Base-by-base conservation (phyloP, 352 stramenopile species). In the Phytopythium sindhum region DNA sequence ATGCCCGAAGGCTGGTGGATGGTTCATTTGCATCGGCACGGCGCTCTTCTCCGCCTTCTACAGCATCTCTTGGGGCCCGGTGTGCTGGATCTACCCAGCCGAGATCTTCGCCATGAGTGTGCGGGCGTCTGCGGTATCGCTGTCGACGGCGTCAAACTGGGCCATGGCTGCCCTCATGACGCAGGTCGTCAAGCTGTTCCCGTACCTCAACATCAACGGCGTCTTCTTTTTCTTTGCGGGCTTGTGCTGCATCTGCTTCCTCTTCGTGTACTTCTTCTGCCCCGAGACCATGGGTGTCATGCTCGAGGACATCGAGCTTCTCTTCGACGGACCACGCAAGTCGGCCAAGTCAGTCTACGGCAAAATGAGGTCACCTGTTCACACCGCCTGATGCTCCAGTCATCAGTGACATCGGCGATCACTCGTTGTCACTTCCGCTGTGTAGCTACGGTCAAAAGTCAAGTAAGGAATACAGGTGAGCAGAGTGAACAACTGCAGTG, bases 241-340 rank as follows among this genome's bases (percentile, higher is more conserved):
- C 17, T 51, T 68, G n/a, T 72, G 66, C 66, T 65, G 55, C 66
- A 61, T 81, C 59, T 75, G 61, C 28, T 68, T 59, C 23, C 67
- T 73, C 14, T 80, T 80, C 37, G 81, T 89, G 35, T 79, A 70
- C 54, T 75, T 81, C 63, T 74, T 87, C 24, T 83, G 72, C 23
- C 69, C 67, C 1, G 74, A 78, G 55, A 80, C 74, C 2, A 78
- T 78, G 57, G 65, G 65, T 21, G 45, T 84, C 28, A 48, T 84
- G 63, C 70, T 84, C n/a, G 72, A 84, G 56, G 75, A 84, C 57
- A 76, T 83, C 54, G 75, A 83, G 60, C 42, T 50, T 17, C 57
- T 80, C 0, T 80, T 84, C 63, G 41, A 74, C 56, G 57, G 51
- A 9, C 24, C 48, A 15, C 42, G 50, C 33, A 45, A 39, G 6